Conservation (phyloP, 2,329 filamentous ascomycete species). For the Tolypocladium ovalisporum region DNA sequence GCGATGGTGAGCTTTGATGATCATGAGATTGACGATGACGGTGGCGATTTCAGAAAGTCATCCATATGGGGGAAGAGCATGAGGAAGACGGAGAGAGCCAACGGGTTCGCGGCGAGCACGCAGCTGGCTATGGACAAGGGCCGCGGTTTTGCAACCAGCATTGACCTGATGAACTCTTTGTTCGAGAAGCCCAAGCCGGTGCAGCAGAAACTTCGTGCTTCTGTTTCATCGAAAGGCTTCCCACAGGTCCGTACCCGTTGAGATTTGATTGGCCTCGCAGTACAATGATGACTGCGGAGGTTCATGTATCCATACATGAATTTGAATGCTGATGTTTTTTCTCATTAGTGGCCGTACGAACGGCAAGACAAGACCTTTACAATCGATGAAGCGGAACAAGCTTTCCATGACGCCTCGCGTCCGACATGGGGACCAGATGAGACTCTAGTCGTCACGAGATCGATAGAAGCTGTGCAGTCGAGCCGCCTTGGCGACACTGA, state of each 20-base stretch:
- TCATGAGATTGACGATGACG: conserved; percentile 40
- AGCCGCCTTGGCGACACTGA: conserved; percentile 18
- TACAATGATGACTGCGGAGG: conserved; percentile 8
- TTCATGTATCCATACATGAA: conserved; percentile 9
- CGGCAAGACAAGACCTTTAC: conserved; percentile 62
- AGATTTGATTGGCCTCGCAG: conserved; percentile 19
- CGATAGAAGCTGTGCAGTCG: conserved; percentile 26
- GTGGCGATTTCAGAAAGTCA: conserved; percentile 35
- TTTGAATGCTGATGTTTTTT: conserved; percentile 31
- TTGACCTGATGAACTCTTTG: conserved; percentile 92
- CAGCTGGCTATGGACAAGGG: conserved; percentile 32
- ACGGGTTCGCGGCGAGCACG: conserved; percentile 16
- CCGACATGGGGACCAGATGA: conserved; percentile 71
- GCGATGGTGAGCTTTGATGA: conserved; percentile 15
- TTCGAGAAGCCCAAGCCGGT: conserved; percentile 63
- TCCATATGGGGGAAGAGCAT: conserved; percentile 23
- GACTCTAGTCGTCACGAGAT: conserved; percentile 50
- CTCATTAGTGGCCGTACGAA: conserved; percentile 70
- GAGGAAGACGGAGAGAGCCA: conserved; percentile 15
- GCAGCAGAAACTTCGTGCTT: conserved; percentile 40
- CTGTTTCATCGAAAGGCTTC: conserved; percentile 53
- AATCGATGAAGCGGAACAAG: conserved; percentile 52
- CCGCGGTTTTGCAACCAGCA: conserved; percentile 71
- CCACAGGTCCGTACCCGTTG: conserved; percentile 70
- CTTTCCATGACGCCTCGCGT: conserved; percentile 63